Base-by-base conservation (phyloP, 768 basidiomycete species). In the Pleurotus tuber-regium region DNA sequence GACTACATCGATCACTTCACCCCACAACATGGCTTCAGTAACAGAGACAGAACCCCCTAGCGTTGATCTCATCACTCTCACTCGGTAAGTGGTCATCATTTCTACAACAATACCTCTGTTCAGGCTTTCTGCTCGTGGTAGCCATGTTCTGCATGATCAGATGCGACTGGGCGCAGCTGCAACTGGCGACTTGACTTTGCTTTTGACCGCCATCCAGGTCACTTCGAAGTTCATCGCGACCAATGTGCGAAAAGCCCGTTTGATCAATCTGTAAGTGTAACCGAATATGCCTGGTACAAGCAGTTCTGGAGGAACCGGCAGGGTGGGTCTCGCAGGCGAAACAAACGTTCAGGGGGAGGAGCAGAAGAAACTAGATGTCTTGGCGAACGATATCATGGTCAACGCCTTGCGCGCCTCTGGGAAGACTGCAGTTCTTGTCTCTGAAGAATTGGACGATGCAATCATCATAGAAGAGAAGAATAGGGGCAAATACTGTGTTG, bases 371-470 rank as follows among this genome's bases (percentile, higher is more conserved):
- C 80, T 99, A 48, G 95, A 97, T 63, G 87, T 97, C n/a, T 76
- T 97, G 26, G 89, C 93, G 11, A 98, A 99, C 67, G 95, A 99
- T 67, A 99, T 99, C 78, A 98, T 99, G 97, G 82, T 98, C 61
- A 98, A 98, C 63, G 87, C 95, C 41, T 82, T 99, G 28, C 83
- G 92, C 35, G 95, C 95, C 2, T 95, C 91, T n/a, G 93, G 97
- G 48, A 97, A 94, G 80, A 91, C 87, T 5, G 89, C 93, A 11
- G 97, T 99, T 11, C 87, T 99, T 59, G 93, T 99, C 55, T 95
- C 93, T 14, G 97, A 99, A 69, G 95, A 98, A 64, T 78, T 92
- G 58, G 93, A 97, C 8, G 82, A 97, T 18, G 93, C 94, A 14
- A 83, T 98, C 70, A 80, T 98, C 66, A 89, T 95, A 66, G 90